Percentiles rank a stretch among this genome's conserved stretches.
phyloP scores from a whole-genome alignment of 1,284 basidiomycete species.

The Filobasidium uniguttulatum region DNA sequence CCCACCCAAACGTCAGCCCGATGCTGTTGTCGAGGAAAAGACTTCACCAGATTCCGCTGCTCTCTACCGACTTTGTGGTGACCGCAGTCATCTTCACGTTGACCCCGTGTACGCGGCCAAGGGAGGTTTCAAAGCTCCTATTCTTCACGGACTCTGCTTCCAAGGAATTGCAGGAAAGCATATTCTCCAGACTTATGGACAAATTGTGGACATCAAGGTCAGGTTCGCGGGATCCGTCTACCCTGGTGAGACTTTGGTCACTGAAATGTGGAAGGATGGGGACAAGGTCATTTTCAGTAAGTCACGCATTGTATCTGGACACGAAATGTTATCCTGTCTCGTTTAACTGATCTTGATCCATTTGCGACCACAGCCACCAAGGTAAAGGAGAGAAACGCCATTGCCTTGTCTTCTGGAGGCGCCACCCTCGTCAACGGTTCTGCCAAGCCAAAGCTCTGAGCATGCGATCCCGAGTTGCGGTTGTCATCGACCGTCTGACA shows the following conservation, averaged over 20 bases:
- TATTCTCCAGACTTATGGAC: constrained; percentile 71
- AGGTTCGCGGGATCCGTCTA: constrained; percentile 59
- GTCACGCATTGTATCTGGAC: constrained; percentile 26
- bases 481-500: too few relatives aligned
- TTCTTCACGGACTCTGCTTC: constrained; percentile 62
- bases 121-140: constrained; percentile 67
- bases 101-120: constrained; percentile 84
- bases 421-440: constrained; percentile 44
- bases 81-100: constrained; percentile 85
- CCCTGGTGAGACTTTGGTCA: constrained; percentile 87
- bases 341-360: background rate
- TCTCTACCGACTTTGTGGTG: constrained; percentile 81
- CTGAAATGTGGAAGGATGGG: constrained; percentile 96
- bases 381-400: constrained; percentile 42
- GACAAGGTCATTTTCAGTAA: constrained; percentile 79
- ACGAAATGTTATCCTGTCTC: background rate
- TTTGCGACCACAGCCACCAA: constrained; percentile 29
- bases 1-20: constrained; percentile 69
- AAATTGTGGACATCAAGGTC: constrained; percentile 88
- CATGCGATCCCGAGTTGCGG: too few relatives aligned
- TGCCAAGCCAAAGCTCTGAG: too few relatives aligned
- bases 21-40: constrained; percentile 73
- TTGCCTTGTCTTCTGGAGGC: constrained; percentile 42
- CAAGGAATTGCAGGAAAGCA: constrained; percentile 95
- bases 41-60: constrained; percentile 72